These are phyloP conservation scores for Zymoseptoria brevis DNA, from an alignment of 2,329 filamentous ascomycete genomes.

Conservation along the genomic window DNA sequence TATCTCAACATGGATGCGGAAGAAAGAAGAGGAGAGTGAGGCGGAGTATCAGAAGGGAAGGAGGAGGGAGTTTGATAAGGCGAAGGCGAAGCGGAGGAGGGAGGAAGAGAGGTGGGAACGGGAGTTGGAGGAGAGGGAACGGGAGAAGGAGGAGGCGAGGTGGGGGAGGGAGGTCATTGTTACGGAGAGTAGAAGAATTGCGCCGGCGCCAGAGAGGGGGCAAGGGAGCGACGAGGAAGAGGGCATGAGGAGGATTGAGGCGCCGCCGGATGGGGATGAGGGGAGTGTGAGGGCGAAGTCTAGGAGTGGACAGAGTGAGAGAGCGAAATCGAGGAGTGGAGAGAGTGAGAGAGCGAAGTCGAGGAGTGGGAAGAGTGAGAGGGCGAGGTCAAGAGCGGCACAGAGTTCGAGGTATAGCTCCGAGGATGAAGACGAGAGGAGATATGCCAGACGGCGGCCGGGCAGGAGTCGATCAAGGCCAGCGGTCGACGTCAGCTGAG, in stretches of 20 bases:
- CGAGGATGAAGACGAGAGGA: neutral
- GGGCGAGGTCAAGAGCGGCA: neutral
- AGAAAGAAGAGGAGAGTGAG: conserved; percentile 9
- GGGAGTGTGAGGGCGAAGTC: neutral
- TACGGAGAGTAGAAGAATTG: conserved; percentile 3
- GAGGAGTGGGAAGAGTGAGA: neutral
- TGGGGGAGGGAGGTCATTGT: conserved; percentile 2
- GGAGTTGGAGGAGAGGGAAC: conserved; percentile 2
- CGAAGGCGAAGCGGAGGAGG: conserved; percentile 8
- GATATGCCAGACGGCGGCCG: neutral
- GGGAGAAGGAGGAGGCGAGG: conserved; percentile 1
- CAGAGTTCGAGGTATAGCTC: neutral
- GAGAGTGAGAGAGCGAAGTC: neutral
- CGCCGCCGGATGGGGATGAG: neutral
- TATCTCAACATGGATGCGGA: conserved; percentile 7
- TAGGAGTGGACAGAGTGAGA: neutral
- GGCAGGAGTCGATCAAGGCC: neutral
- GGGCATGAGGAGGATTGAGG: neutral
- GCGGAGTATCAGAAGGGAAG: conserved; percentile 3
- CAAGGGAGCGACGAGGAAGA: neutral
- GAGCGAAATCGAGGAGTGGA: neutral
- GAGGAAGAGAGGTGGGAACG: conserved; percentile 10
- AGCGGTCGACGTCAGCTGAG: neutral
- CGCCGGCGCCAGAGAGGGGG: neutral
- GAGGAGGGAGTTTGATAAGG: conserved; percentile 9